phyloP scores from a whole-genome alignment of 768 basidiomycete species.

The Hemileccinum rubropunctum region DNA sequence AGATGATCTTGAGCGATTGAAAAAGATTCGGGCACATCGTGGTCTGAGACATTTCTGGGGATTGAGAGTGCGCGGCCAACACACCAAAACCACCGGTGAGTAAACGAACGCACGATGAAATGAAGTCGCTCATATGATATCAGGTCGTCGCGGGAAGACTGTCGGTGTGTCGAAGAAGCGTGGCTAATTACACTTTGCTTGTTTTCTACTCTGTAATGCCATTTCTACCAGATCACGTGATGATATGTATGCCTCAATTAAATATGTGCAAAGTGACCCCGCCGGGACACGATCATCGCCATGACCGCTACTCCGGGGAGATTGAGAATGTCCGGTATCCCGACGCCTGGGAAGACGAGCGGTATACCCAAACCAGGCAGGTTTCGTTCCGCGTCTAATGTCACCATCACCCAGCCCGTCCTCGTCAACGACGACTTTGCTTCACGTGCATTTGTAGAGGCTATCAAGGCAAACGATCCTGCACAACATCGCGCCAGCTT shows the following conservation, averaged over 20 bases:
- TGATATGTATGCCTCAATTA: background rate
- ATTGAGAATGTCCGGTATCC: constrained; percentile 41
- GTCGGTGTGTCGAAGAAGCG: constrained; percentile 96
- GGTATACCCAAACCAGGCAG: constrained; percentile 72
- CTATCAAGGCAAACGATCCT: constrained; percentile 79
- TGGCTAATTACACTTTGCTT: constrained; percentile 35
- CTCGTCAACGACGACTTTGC: constrained; percentile 52
- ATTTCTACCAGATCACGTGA: constrained; percentile 21
- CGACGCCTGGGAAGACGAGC: constrained; percentile 44
- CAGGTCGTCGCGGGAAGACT: constrained; percentile 93
- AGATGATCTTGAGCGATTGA: constrained; percentile 96
- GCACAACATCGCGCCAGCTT: constrained; percentile 58
- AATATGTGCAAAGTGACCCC: background rate
- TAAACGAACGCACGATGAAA: background rate
- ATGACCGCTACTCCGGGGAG: constrained; percentile 48
- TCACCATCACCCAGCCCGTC: constrained; percentile 32
- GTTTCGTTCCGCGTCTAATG: constrained; percentile 62
- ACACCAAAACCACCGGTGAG: constrained; percentile 97
- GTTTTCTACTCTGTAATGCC: constrained; percentile 7
- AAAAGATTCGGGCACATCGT: constrained; percentile 98
- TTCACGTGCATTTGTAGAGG: constrained; percentile 73
- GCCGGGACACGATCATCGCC: constrained; percentile 1
- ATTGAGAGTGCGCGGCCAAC: constrained; percentile 94
- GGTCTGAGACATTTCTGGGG: constrained; percentile 94
- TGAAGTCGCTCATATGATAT: background rate